phyloP scores from a whole-genome alignment of 2,329 filamentous ascomycete genomes.

The Cytospora piceicola region DNA sequence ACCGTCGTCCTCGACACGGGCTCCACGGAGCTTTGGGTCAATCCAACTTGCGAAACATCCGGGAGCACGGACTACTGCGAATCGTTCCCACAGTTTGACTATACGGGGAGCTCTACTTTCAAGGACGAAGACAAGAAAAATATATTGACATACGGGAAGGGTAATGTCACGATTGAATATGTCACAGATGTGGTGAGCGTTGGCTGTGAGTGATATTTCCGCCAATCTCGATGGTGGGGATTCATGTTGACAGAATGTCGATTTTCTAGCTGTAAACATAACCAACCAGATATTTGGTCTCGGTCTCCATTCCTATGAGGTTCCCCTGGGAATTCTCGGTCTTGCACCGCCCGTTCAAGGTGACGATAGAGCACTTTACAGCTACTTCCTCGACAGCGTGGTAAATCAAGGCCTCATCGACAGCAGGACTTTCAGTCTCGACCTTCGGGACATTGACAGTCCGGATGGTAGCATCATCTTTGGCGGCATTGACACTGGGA shows the following conservation, averaged over 20 bases:
- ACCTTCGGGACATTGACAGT: constrained; percentile 50
- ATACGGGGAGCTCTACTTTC: constrained; percentile 45
- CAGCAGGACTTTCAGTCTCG: constrained; percentile 55
- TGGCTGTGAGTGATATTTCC: constrained; percentile 45
- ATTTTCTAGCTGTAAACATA: constrained; percentile 41
- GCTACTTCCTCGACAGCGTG: constrained; percentile 57
- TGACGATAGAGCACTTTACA: constrained; percentile 45
- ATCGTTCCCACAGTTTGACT: constrained; percentile 50
- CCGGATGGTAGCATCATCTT: constrained; percentile 55
- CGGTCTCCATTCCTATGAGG: constrained; percentile 48
- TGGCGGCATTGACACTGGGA: constrained; percentile 56
- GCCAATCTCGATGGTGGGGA: no score
- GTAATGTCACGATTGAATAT: constrained; percentile 48
- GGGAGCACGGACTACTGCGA: constrained; percentile 44
- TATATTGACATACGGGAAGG: constrained; percentile 44
- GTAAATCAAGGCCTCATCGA: constrained; percentile 51
- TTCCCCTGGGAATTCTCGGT: constrained; percentile 57
- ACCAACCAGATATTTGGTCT: constrained; percentile 56
- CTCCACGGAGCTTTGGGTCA: constrained; percentile 60
- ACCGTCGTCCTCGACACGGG: constrained; percentile 58
- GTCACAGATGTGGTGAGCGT: constrained; percentile 52
- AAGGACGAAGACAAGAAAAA: constrained; percentile 44
- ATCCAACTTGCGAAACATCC: constrained; percentile 50
- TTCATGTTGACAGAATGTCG: neutral
- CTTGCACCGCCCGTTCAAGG: constrained; percentile 47